Base-by-base conservation (phyloP, 2,329 filamentous ascomycete species). In the Karstenula rhodostoma region DNA sequence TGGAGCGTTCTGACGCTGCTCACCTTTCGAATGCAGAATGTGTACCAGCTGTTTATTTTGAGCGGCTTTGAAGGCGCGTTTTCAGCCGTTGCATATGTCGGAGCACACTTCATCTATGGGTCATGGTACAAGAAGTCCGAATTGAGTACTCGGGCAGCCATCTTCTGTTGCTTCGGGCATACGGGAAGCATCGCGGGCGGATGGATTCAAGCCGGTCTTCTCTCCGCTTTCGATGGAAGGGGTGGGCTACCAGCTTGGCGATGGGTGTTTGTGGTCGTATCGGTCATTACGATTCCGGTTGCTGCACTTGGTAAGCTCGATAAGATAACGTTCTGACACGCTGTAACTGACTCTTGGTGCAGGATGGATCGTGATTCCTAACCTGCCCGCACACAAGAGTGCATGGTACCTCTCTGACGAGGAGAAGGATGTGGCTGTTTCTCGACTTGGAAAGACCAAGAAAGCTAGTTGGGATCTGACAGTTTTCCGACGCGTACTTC, bases 81-180 rank as follows among this genome's bases (percentile, higher is more conserved):
- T 17, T 51, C 48, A 22, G 48, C 48, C 25, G 48, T 51, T 35
- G 48, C 48, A 23, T 51, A 51, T 25, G 48, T 51, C 6, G 48
- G 48, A 29, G 48, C 48, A 17, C 48, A 51, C 22, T 51, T 51
- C 32, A 40, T 51, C 13, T 51, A 51, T 51, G 48, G 48, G 2
- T 37, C 32, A 0, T 51, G 48, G 48, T 51, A 51, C 33, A 51
- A 51, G 32, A 51, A 25, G 48, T 51, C 48, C 9, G 48, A 51
- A 10, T 15, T 51, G 32, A 51, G 48, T 25, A 51, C 48, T 4
- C n/a, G 48, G 13, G 48, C 48, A 10, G 48, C 48, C 3, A 51
- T 51, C 29, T 51, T 51, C 32, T 51, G 48, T n/a, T 51, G 48
- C 32, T 51, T 51, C 37, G 48, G 48, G 4, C 48, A 51, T 17